A percentile compares a stretch with the other conserved stretches of the same genome.
Evolutionary conservation across 1,284 basidiomycete genomes (phyloP).

Genomic region (Xanthoconium separans): DNA sequence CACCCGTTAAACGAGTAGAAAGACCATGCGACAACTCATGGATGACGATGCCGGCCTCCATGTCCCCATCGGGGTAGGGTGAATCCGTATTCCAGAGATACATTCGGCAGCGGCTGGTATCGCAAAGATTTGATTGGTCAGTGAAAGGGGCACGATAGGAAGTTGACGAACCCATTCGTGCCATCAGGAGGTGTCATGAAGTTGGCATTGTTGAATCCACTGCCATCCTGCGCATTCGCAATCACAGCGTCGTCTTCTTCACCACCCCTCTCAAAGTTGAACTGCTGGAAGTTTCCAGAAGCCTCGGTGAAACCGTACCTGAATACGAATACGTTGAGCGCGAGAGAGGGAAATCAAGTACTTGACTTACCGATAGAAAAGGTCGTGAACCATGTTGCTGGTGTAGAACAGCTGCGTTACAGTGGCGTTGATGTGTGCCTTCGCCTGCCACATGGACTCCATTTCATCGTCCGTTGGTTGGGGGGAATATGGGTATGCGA

Average conservation of each 20-base stretch:
- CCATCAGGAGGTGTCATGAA: conserved; percentile 79
- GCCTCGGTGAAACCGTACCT: conserved; percentile 89
- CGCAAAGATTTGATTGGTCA: conserved; percentile 22
- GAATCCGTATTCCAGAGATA: conserved; percentile 91
- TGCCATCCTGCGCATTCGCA: conserved; percentile 92
- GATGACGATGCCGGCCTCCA: conserved; percentile 93
- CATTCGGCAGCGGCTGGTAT: conserved; percentile 89
- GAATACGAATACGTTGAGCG: not conserved
- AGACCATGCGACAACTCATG: conserved; percentile 90
- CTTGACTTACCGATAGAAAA: conserved; percentile 58
- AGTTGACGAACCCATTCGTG: conserved; percentile 47
- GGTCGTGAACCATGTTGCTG: conserved; percentile 77
- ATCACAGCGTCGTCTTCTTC: conserved; percentile 87
- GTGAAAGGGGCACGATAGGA: not conserved
- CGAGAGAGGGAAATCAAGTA: conserved; percentile 19
- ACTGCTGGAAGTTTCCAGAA: conserved; percentile 95
- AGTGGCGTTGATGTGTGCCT: conserved; percentile 83
- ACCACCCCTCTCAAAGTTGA: conserved; percentile 92
- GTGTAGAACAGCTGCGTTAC: conserved; percentile 94
- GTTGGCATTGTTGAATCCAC: conserved; percentile 88
- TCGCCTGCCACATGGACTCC: conserved; percentile 58
- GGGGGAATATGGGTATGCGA: conserved; percentile 73
- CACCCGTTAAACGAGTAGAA: conserved; percentile 92
- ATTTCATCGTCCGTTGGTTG: conserved; percentile 45
- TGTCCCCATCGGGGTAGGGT: conserved; percentile 91